phyloP scores from a whole-genome alignment of 805 yeast genomes.

The Wickerhamomyces mucosus region DNA sequence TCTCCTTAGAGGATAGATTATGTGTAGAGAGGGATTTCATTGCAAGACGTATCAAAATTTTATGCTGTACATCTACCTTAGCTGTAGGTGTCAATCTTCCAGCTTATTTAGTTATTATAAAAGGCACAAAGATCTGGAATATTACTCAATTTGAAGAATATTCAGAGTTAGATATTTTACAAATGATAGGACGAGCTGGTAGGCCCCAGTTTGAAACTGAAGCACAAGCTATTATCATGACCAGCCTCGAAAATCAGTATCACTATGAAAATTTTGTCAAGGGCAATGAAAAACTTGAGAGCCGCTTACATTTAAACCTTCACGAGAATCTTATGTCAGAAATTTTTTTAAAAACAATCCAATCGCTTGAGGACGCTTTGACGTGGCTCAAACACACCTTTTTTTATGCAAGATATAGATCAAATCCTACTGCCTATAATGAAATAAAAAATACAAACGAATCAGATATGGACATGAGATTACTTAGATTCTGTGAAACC shows the following conservation, averaged over 20 bases:
- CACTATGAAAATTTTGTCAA: slow-evolving; percentile 33
- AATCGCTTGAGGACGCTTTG: slow-evolving; percentile 27
- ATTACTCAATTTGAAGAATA: slow-evolving; percentile 42
- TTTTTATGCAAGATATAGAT: slow-evolving; percentile 33
- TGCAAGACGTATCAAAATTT: slow-evolving; percentile 30
- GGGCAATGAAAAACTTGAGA: slow-evolving; percentile 37
- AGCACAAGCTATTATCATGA: slow-evolving; percentile 39
- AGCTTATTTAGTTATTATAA: slow-evolving; percentile 49
- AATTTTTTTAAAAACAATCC: slow-evolving; percentile 30
- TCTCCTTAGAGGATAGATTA: slow-evolving; percentile 35
- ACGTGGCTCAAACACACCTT: slow-evolving; percentile 41
- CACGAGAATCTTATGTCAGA: slow-evolving; percentile 36
- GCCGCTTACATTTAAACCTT: slow-evolving; percentile 31
- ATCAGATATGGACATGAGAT: slow-evolving; percentile 21
- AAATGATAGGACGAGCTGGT: slow-evolving; percentile 63
- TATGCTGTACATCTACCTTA: slow-evolving; percentile 51
- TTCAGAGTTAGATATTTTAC: slow-evolving; percentile 44
- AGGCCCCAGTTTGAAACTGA: slow-evolving; percentile 47
- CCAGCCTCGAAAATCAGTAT: slow-evolving; percentile 24
- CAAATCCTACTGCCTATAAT: slow-evolving; percentile 32
- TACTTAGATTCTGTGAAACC: slow-evolving; percentile 25
- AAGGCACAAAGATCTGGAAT: slow-evolving; percentile 52
- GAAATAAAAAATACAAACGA: slow-evolving; percentile 16
- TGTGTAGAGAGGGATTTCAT: slow-evolving; percentile 36
- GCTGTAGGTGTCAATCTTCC: slow-evolving; percentile 57